Base-by-base conservation (phyloP, 192 early-diverging fungal genomes). In the Coemansia sp. region DNA sequence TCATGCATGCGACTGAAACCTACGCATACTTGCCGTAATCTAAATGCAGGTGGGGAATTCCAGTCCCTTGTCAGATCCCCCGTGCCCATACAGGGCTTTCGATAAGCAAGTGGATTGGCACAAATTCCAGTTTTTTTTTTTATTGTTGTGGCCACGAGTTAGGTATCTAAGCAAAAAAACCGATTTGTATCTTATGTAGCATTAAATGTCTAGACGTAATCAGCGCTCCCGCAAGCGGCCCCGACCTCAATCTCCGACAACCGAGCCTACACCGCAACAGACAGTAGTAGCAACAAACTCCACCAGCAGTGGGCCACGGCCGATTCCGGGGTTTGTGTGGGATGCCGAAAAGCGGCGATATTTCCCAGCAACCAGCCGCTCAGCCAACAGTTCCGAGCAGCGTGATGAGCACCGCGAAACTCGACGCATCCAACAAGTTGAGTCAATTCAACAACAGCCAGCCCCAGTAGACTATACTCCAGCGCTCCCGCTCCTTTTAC, bases 241-340 rank as follows among this genome's bases (percentile, higher is more conserved):
- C 36, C 66, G 65, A 67, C 34, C 34, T 40, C 55, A 40, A 52
- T 38, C 65, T 36, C 31, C 50, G 38, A 7, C 31, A 66, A 24
- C 29, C 38, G 20, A 39, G 44, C 40, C 39, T 12, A 18, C 64
- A 36, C 47, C 49, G 31, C 66, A 38, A 7, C 66, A 15, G n/a
- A 43, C 24, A 11, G 18, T 20, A 39, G 55, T 40, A 60, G 43
- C 64, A 44, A 5, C 50, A 43, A 39, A 27, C 57, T 27, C 43
- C 27, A 41, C 33, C 24, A 15, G 39, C 5, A n/a, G 39, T 13
- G n/a, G 44, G 44, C 58, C 71, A 50, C 71, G 64, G 15, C 10
- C 63, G 9, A 63, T 83, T 16, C 80, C 80, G 8, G 80, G 80
- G 18, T 83, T 83, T 70, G 69, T 78, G 36, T 83, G 75, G 75